Conservation (phyloP, 2,329 filamentous ascomycete species). For the Pyricularia sp. region DNA sequence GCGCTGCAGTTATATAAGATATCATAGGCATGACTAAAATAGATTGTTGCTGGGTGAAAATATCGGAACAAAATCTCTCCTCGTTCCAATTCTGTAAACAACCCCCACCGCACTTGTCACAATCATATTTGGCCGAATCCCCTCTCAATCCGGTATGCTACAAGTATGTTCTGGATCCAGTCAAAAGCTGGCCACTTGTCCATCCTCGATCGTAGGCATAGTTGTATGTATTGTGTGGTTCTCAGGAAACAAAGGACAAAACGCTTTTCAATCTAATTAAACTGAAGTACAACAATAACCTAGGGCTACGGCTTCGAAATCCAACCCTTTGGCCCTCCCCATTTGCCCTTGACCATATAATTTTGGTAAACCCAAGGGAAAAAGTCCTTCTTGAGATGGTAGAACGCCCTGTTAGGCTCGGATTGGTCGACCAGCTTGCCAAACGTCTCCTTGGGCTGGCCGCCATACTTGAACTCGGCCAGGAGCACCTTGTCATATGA, state of each 20-base stretch:
- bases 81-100: too few relatives aligned
- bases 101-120: too few relatives aligned
- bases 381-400: slow-evolving; percentile 35
- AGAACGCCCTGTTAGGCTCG: slow-evolving; percentile 26
- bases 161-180: too few relatives aligned
- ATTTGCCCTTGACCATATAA: slow-evolving; percentile 43
- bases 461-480: slow-evolving; percentile 38
- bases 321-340: slow-evolving; percentile 42
- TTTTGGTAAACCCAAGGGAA: slow-evolving; percentile 49
- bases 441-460: slow-evolving; percentile 35
- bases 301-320: background rate
- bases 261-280: background rate
- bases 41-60: too few relatives aligned
- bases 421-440: slow-evolving; percentile 24
- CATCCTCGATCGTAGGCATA: too few relatives aligned
- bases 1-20: too few relatives aligned
- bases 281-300: background rate
- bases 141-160: too few relatives aligned
- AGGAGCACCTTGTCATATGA: slow-evolving; percentile 34
- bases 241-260: background rate
- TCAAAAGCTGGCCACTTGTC: too few relatives aligned
- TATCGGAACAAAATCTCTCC: too few relatives aligned
- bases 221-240: too few relatives aligned
- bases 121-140: too few relatives aligned
- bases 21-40: too few relatives aligned